Conservation (phyloP, 1,284 basidiomycete species). For the Cronartium quercuum region DNA sequence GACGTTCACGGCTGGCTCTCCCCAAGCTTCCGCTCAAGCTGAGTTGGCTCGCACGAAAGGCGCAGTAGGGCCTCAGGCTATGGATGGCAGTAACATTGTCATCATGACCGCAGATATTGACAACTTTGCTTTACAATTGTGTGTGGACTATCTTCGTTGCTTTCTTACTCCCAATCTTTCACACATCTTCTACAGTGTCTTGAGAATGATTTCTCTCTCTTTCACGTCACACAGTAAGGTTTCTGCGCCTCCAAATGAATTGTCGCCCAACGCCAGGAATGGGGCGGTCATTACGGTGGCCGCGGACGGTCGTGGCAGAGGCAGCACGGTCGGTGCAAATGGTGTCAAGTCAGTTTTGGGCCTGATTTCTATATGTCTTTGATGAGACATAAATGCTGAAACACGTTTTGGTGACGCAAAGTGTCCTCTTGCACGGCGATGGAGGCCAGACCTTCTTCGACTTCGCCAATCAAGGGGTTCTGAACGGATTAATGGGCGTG, state of each 20-base stretch:
- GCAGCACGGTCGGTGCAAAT: background rate
- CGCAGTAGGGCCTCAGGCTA: background rate
- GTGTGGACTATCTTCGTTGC: background rate
- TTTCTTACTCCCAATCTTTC: background rate
- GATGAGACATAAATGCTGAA: background rate
- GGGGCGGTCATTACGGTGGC: slow-evolving; percentile 1
- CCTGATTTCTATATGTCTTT: background rate
- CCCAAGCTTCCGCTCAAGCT: slow-evolving; percentile 15
- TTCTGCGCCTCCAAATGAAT: background rate
- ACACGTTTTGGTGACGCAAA: too few species aligned
- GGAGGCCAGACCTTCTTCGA: slow-evolving; percentile 34
- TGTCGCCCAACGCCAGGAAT: background rate
- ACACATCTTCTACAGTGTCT: too few species aligned
- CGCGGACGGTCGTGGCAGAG: background rate
- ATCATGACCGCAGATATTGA: slow-evolving; percentile 31
- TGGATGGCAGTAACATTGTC: slow-evolving; percentile 15
- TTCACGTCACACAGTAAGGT: slow-evolving; percentile 9
- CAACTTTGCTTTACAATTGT: slow-evolving; percentile 35
- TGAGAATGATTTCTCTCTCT: background rate
- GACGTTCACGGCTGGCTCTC: slow-evolving; percentile 5
- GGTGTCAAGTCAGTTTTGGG: slow-evolving; percentile 16
- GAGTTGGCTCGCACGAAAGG: slow-evolving; percentile 11
- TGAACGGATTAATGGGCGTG: slow-evolving; percentile 17
- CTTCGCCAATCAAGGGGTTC: slow-evolving; percentile 17
- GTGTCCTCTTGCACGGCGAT: slow-evolving; percentile 33